Percentiles rank a stretch among this genome's conserved stretches.
Evolutionary conservation across 1,284 basidiomycete species (phyloP).

Genomic region (Austroboletus olivaceoglutinosus): DNA sequence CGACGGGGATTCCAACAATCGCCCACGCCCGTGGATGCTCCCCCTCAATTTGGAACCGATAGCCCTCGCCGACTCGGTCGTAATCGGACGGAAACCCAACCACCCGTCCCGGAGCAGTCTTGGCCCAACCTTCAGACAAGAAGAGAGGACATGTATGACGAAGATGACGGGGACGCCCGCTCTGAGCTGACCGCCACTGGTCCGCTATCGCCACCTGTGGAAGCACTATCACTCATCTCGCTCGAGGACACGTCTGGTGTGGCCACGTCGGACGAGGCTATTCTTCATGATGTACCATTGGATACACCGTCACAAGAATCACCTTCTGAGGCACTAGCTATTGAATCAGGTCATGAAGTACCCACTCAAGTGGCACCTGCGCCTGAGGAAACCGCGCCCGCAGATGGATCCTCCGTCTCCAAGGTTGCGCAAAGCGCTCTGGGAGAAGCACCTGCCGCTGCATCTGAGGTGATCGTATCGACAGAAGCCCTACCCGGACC

Average conservation of each 20-base stretch:
- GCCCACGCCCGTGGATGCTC: slow-evolving; percentile 29
- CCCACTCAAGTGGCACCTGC: background rate
- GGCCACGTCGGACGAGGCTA: background rate
- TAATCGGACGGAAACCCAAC: slow-evolving; percentile 56
- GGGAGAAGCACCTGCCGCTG: slow-evolving; percentile 8
- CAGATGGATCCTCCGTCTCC: slow-evolving; percentile 5
- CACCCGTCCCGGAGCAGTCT: slow-evolving; percentile 5
- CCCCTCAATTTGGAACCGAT: slow-evolving; percentile 32
- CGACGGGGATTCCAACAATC: slow-evolving; percentile 2
- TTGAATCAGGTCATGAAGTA: slow-evolving; percentile 14
- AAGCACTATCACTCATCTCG: slow-evolving; percentile 28
- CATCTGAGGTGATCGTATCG: slow-evolving; percentile 10
- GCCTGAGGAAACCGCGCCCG: slow-evolving; percentile 1
- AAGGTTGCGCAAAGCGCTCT: slow-evolving; percentile 3
- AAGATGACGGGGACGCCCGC: slow-evolving; percentile 23
- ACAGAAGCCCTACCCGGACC: background rate
- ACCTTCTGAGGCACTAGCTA: slow-evolving; percentile 1
- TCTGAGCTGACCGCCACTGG: slow-evolving; percentile 20
- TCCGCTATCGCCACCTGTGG: slow-evolving; percentile 31
- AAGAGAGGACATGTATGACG: slow-evolving; percentile 25
- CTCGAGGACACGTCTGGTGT: slow-evolving; percentile 19
- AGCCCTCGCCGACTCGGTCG: slow-evolving; percentile 58
- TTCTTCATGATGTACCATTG: background rate
- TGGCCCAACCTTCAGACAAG: slow-evolving; percentile 15
- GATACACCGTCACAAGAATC: slow-evolving; percentile 2